Evolutionary conservation across 129 eudicot genomes (phyloP).

Genomic region (Flaveria brownii): DNA sequence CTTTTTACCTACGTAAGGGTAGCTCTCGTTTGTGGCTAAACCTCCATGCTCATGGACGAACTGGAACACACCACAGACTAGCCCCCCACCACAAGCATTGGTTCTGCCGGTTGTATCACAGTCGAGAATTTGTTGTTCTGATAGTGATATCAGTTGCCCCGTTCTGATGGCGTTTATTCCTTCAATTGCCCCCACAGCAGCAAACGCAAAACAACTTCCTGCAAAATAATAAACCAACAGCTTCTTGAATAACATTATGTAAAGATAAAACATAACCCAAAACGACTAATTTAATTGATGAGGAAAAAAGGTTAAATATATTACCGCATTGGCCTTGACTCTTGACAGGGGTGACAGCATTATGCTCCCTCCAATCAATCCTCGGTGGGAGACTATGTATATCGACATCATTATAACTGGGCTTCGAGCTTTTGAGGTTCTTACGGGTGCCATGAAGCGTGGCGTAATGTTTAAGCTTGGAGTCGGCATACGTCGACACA

Average conservation of each 20-base stretch:
- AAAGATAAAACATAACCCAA: not conserved
- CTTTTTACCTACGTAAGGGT: conserved; percentile 60
- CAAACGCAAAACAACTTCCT: conserved; percentile 84
- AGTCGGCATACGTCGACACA: conserved; percentile 40
- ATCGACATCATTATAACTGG: not conserved
- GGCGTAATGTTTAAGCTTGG: not conserved
- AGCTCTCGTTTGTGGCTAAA: conserved; percentile 47
- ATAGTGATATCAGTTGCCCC: conserved; percentile 52
- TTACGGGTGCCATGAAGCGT: not conserved
- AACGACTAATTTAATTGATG: not conserved
- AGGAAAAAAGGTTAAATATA: not conserved
- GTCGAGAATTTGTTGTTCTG: conserved; percentile 76
- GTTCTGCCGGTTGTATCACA: conserved; percentile 49
- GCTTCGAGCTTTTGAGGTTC: no score
- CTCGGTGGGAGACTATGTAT: conserved; percentile 42
- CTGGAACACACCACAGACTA: conserved; percentile 58
- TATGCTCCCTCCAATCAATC: conserved; percentile 63
- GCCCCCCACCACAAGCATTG: conserved; percentile 67
- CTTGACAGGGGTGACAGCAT: conserved; percentile 48
- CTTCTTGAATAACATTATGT: not conserved
- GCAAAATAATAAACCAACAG: not conserved
- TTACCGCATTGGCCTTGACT: conserved; percentile 72
- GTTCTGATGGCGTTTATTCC: conserved; percentile 73
- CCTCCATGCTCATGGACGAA: conserved; percentile 57
- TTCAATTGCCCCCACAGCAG: conserved; percentile 64